These are phyloP conservation scores for Ceratobasidium sp. DNA, from an alignment of 1,284 basidiomycete species.

Conservation along the genomic window DNA sequence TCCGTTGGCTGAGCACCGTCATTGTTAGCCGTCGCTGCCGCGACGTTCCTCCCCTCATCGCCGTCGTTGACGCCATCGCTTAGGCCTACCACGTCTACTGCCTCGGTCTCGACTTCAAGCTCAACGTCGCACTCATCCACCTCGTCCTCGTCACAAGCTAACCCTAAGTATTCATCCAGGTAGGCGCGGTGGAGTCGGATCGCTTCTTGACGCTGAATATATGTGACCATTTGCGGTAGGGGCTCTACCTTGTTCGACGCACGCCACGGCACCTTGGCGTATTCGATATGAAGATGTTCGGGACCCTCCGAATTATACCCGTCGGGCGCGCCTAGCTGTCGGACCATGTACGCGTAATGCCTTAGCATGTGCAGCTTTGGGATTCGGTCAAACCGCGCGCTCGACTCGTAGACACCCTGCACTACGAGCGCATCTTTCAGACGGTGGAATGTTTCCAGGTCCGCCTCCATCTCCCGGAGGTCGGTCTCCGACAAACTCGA, in stretches of 20 bases:
- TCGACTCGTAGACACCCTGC: background rate
- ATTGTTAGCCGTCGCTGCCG: background rate
- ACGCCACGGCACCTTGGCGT: constrained; percentile 43
- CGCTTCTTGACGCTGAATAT: constrained; percentile 38
- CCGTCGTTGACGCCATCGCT: background rate
- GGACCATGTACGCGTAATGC: constrained; percentile 39
- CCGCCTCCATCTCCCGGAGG: background rate
- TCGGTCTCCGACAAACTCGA: constrained; percentile 18
- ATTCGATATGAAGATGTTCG: constrained; percentile 46
- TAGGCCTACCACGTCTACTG: background rate
- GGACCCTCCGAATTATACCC: constrained; percentile 46
- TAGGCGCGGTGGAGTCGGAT: background rate
- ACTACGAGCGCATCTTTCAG: constrained; percentile 3
- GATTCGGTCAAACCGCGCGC: constrained; percentile 1
- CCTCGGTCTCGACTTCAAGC: background rate
- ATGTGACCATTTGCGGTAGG: constrained; percentile 42
- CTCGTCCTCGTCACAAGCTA: background rate
- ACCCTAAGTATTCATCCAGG: constrained; percentile 7
- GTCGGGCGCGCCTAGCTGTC: constrained; percentile 37
- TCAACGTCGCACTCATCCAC: background rate
- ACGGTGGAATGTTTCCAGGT: constrained; percentile 3
- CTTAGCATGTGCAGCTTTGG: constrained; percentile 37
- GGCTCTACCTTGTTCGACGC: constrained; percentile 42
- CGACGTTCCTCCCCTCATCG: background rate
- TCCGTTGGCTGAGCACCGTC: background rate